Evolutionary conservation across 176 grass and related monocot species (phyloP).

Genomic region (Zea mays): Zm-B73-REFERENCE-NAM-5.0 NC_050103.1:10722501-10723000

Average conservation of each 20-base stretch:
- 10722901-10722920: not conserved
- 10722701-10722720: not conserved
- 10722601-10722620: too few species aligned
- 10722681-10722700: too few species aligned
- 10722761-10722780: not conserved
- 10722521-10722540: too few species aligned
- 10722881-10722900: not conserved
- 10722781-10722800: conserved; percentile 25
- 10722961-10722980: not conserved
- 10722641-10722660: too few species aligned
- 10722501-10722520: too few species aligned
- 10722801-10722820: not conserved
- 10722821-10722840: not conserved
- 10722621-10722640: too few species aligned
- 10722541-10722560: too few species aligned
- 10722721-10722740: not conserved
- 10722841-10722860: not conserved
- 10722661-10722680: too few species aligned
- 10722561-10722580: too few species aligned
- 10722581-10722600: too few species aligned
- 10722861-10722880: not conserved
- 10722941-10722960: too few species aligned
- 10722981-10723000: not conserved
- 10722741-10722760: not conserved
- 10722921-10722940: too few species aligned